Conservation (phyloP, 192 early-diverging fungal species). For the Glomus cerebriforme region DNA sequence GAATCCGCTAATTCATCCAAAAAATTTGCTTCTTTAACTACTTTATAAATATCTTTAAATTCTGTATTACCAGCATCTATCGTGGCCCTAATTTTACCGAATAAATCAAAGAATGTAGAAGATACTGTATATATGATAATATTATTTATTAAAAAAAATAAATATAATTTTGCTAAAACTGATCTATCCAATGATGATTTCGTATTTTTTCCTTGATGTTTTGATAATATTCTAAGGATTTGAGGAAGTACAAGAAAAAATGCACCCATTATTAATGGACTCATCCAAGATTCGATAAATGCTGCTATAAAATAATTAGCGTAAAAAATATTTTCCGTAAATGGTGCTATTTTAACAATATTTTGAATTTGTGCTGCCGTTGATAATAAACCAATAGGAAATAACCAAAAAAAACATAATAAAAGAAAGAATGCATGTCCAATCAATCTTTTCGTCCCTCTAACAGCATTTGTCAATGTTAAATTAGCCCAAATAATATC, state of each 20-base stretch:
- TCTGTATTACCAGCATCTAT: neutral
- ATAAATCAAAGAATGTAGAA: conserved; percentile 35
- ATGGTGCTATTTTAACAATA: conserved; percentile 56
- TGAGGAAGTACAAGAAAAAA: conserved; percentile 69
- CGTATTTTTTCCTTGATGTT: conserved; percentile 71
- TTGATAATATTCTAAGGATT: conserved; percentile 60
- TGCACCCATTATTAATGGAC: conserved; percentile 65
- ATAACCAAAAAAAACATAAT: conserved; percentile 66
- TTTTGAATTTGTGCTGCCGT: conserved; percentile 60
- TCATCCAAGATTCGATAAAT: conserved; percentile 65
- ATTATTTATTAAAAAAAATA: conserved; percentile 75
- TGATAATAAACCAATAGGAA: conserved; percentile 66
- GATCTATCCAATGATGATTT: conserved; percentile 69
- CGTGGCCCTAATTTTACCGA: conserved; percentile 33
- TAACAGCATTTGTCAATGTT: conserved; percentile 26
- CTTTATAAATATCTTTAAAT: conserved; percentile 37
- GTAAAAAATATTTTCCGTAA: conserved; percentile 50
- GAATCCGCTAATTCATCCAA: conserved; percentile 42
- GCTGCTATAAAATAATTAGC: conserved; percentile 53
- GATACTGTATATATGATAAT: conserved; percentile 64
- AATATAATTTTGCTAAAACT: conserved; percentile 70
- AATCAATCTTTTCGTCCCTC: conserved; percentile 41
- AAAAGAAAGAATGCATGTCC: conserved; percentile 52
- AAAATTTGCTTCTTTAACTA: conserved; percentile 36
- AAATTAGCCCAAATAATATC: conserved; percentile 80